Evolutionary conservation across 2,329 filamentous ascomycete species (phyloP).

Genomic region (Aspergillus spinulosporus): DNA sequence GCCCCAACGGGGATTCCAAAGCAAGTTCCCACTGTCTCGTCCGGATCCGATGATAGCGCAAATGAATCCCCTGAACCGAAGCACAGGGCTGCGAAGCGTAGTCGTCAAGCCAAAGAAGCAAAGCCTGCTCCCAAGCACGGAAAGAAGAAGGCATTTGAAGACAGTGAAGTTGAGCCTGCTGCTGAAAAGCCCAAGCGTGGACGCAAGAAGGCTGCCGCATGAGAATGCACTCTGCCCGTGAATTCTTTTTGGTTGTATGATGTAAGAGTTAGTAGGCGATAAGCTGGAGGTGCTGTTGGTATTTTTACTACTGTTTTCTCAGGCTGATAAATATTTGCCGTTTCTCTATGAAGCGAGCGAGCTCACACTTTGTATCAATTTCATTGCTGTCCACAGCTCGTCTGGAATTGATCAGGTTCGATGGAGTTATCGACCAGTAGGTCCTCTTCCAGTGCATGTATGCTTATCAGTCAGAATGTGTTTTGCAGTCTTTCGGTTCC

Average conservation of each 20-base stretch:
- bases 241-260: background rate
- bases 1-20: conserved; percentile 11
- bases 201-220: conserved; percentile 24
- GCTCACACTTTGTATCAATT: background rate
- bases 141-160: conserved; percentile 17
- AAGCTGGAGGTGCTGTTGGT: background rate
- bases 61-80: conserved; percentile 20
- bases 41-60: conserved; percentile 9
- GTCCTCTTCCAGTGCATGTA: conserved; percentile 26
- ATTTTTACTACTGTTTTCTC: conserved; percentile 14
- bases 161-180: conserved; percentile 20
- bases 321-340: background rate
- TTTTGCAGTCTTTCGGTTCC: too few relatives aligned
- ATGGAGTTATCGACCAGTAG: background rate
- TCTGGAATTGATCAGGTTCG: too few relatives aligned
- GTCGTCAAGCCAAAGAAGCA: conserved; percentile 22
- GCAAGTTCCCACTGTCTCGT: conserved; percentile 12
- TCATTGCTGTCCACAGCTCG: too few relatives aligned
- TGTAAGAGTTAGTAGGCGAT: background rate
- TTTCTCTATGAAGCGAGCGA: background rate
- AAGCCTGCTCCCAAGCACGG: conserved; percentile 14
- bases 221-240: background rate
- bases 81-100: conserved; percentile 17
- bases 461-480: too few relatives aligned
- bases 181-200: conserved; percentile 29